A percentile compares a stretch with the other conserved stretches of the same genome.
Conservation (phyloP, 192 early-diverging fungal genomes). For the Entrophospora sp. region DNA sequence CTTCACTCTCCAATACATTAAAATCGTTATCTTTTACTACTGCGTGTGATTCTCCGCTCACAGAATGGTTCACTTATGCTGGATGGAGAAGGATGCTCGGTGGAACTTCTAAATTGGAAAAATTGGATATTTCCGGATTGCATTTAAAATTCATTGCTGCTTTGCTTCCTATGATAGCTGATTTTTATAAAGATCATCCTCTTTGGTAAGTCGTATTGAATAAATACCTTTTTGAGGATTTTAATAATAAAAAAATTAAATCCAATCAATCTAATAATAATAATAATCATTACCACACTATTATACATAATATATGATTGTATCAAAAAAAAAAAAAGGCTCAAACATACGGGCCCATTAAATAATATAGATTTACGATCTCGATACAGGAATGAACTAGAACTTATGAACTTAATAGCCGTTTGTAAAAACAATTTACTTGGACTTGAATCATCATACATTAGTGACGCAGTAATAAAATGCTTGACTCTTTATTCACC, state of each 20-base stretch:
- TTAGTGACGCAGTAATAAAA: background rate
- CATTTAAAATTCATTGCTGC: background rate
- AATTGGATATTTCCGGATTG: background rate
- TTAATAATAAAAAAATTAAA: too few relatives aligned
- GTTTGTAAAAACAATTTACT: constrained; percentile 4
- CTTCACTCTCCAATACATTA: background rate
- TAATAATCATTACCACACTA: too few relatives aligned
- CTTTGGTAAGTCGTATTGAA: background rate
- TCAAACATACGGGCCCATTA: background rate
- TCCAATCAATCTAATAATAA: too few relatives aligned
- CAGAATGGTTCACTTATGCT: background rate
- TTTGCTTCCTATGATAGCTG: background rate
- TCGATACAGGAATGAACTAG: background rate
- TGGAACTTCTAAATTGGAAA: background rate
- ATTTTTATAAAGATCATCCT: background rate
- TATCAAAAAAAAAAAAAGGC: too few relatives aligned
- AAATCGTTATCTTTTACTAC: background rate
- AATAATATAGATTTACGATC: background rate
- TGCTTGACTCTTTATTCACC: background rate
- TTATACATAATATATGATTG: too few relatives aligned
- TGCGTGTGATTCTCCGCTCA: background rate
- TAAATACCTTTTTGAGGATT: too few relatives aligned
- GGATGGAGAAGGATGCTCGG: background rate
- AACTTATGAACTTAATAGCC: background rate
- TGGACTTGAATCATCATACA: background rate